These are phyloP conservation scores for Asterochloris sp. DNA, from an alignment of 139 green algal genomes.

Conservation along the genomic window DNA sequence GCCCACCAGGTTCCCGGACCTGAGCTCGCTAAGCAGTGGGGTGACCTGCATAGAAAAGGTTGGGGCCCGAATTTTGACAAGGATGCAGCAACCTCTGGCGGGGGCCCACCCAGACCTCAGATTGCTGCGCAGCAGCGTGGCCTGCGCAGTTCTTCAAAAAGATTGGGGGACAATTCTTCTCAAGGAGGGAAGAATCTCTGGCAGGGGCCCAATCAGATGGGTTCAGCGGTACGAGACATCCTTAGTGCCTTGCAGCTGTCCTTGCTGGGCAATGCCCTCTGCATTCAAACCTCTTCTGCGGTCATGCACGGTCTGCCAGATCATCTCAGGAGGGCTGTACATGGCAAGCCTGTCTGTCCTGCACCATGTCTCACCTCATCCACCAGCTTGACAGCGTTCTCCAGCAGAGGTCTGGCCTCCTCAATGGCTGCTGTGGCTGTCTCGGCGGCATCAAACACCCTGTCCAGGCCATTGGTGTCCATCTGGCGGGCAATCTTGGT, in stretches of 20 bases:
- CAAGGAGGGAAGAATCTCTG: background rate
- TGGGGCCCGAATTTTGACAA: too few relatives aligned
- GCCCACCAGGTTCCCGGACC: slow-evolving; percentile 68
- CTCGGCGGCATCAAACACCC: slow-evolving; percentile 82
- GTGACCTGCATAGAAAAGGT: slow-evolving; percentile 42
- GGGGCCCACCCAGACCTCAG: too few relatives aligned
- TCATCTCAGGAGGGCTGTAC: background rate
- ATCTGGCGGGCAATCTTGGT: slow-evolving; percentile 86
- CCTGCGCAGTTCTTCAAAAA: too few relatives aligned
- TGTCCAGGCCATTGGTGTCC: slow-evolving; percentile 70
- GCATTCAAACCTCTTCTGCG: too few relatives aligned
- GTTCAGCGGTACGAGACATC: too few relatives aligned
- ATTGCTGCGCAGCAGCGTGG: too few relatives aligned
- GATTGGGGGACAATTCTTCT: too few relatives aligned
- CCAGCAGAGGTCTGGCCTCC: slow-evolving; percentile 69
- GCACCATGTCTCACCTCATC: slow-evolving; percentile 34
- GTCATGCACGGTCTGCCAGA: too few relatives aligned
- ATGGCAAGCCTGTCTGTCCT: background rate
- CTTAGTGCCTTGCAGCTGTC: too few relatives aligned
- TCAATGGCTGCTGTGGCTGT: slow-evolving; percentile 60
- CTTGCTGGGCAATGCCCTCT: too few relatives aligned
- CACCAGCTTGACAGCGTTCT: slow-evolving; percentile 46
- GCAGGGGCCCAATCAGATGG: too few relatives aligned
- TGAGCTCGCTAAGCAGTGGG: slow-evolving; percentile 72
- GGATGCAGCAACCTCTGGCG: too few relatives aligned